These are phyloP conservation scores for Lodderomyces metapsilosis DNA, from an alignment of 1,139 yeast species.

Conservation along the genomic window DNA sequence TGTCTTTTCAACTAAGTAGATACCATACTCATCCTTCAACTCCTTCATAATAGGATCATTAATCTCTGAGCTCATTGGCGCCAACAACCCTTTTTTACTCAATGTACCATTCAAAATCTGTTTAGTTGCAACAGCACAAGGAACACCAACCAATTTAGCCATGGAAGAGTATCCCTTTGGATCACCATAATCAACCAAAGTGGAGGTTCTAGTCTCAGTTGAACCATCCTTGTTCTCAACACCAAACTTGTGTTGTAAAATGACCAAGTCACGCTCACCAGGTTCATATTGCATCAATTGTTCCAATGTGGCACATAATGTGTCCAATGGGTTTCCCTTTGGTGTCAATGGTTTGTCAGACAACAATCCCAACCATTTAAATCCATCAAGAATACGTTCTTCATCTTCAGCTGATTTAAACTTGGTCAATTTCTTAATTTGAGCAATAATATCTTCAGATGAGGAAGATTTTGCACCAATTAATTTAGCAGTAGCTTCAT, in stretches of 20 bases:
- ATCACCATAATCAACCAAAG: conserved; percentile 91
- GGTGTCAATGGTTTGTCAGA: conserved; percentile 75
- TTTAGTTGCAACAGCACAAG: conserved; percentile 93
- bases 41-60: conserved; percentile 89
- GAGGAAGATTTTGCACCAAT: conserved; percentile 70
- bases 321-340: conserved; percentile 92
- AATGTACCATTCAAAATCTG: conserved; percentile 84
- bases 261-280: conserved; percentile 93
- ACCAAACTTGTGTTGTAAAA: conserved; percentile 96
- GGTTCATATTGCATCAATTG: conserved; percentile 93
- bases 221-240: conserved; percentile 95
- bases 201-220: conserved; percentile 88
- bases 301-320: conserved; percentile 94
- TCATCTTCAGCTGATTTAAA: conserved; percentile 83
- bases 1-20: conserved; percentile 86
- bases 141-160: conserved; percentile 98
- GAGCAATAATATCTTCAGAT: conserved; percentile 71
- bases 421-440: conserved; percentile 73
- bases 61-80: conserved; percentile 89
- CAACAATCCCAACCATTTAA: conserved; percentile 92
- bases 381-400: conserved; percentile 82
- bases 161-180: conserved; percentile 94
- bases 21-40: conserved; percentile 85
- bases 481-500: conserved; percentile 75
- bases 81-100: conserved; percentile 71